Base-by-base conservation (phyloP, 805 yeast genomes). In the Spathaspora hagerdaliae region DNA sequence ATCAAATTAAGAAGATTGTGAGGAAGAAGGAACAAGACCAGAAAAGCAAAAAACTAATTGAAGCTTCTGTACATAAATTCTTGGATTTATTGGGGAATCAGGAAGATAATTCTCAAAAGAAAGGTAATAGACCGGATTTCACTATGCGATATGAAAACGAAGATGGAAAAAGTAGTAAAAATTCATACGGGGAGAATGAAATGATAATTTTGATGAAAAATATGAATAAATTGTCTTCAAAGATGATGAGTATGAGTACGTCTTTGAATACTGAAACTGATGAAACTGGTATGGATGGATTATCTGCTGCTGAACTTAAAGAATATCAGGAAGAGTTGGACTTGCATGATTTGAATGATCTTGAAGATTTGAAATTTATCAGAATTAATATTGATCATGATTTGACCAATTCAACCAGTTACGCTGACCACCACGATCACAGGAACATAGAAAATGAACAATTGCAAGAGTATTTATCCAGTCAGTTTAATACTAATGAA, bases 161-260 rank as follows among this genome's bases (percentile, higher is more conserved):
- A 36, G 41, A 46, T 13, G 15, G 38, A 15, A 34, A 48, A 42
- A 31, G 44, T 38, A 19, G 36, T 42, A 32, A 31, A 38, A 24
- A 35, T 15, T 48, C 47, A 11, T 50, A 49, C 11, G 51, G 51
- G 40, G 79, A 79, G 43, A 77, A 75, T 31, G 96, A 87, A 51
- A 79, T 90, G 54, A 75, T 87, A 13, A 80, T 85, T 13, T 81
- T 90, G 14, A 74, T 94, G 69, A 77, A 85, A 53, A 88, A 96
- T 50, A 90, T 92, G 94, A 92, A 92, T 65, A 78, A 90, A 48
- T 69, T 92, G 41, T 85, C 95, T 59, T 82, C 87, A 47, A 81
- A 90, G 52, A 85, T 92, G 85, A 79, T 92, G 51, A 49, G 49
- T 24, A 45, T 53, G 50, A 51, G 41, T 26, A 14, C 36, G 9